Percentiles rank a stretch among this genome's conserved stretches.
These are phyloP conservation scores for Citrus sp. DNA, from an alignment of 345 rosid genomes.

Conservation along the genomic window DNA sequence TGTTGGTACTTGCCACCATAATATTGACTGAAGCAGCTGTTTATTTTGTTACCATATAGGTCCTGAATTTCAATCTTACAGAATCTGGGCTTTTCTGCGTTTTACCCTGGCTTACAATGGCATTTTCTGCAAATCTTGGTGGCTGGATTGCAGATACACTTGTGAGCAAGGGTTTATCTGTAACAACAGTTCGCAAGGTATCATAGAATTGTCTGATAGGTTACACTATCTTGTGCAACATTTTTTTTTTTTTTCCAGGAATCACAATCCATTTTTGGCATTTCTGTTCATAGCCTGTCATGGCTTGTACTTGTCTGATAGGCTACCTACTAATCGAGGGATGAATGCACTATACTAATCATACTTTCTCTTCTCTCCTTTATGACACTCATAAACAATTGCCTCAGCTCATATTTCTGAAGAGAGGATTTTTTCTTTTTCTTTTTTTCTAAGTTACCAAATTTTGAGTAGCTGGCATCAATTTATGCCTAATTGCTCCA, in stretches of 20 bases:
- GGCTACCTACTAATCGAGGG: neutral
- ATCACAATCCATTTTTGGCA: neutral
- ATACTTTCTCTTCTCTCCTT: neutral
- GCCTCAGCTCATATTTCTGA: neutral
- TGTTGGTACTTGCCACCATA: neutral
- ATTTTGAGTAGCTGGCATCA: no score
- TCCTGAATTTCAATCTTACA: conserved; percentile 80
- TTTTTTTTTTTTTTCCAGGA: neutral
- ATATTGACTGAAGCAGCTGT: neutral
- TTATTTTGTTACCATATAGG: conserved; percentile 38
- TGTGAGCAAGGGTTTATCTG: conserved; percentile 74
- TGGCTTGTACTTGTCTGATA: neutral
- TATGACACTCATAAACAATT: neutral
- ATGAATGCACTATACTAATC: neutral
- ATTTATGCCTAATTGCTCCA: no score
- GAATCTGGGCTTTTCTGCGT: conserved; percentile 85
- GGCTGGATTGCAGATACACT: conserved; percentile 98
- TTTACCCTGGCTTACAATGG: conserved; percentile 97
- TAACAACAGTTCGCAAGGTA: conserved; percentile 93
- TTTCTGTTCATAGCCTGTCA: neutral
- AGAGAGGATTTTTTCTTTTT: neutral
- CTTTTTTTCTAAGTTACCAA: no score
- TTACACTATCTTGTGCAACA: neutral
- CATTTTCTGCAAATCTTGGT: conserved; percentile 83
- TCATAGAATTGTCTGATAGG: neutral